Evolutionary conservation across 768 basidiomycete species (phyloP).

Genomic region (Cystofilobasidium bisporidii): DNA sequence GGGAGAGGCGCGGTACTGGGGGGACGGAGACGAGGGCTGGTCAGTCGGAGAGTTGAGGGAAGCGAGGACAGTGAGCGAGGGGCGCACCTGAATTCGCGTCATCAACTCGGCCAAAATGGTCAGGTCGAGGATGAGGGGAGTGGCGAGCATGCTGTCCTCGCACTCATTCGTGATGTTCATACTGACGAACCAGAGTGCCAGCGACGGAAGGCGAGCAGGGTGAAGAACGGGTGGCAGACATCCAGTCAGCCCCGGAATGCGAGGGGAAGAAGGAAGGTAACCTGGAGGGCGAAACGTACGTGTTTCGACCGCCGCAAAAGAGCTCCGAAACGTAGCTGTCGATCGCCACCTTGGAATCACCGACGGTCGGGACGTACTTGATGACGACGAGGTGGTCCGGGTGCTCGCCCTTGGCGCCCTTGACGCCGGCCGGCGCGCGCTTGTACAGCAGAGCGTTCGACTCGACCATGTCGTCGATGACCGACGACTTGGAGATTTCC

Average conservation of each 20-base stretch:
- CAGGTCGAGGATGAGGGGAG: constrained; percentile 89
- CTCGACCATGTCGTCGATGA: constrained; percentile 82
- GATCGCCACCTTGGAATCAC: constrained; percentile 97
- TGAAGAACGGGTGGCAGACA: background rate
- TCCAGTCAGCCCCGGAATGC: no score
- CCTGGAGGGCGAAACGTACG: constrained; percentile 1
- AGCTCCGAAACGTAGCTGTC: constrained; percentile 99
- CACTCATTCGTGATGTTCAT: constrained; percentile 11
- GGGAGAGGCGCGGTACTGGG: constrained; percentile 54
- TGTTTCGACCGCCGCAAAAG: constrained; percentile 42
- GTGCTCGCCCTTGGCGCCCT: constrained; percentile 68
- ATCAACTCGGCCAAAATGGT: constrained; percentile 85
- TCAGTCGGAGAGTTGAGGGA: background rate
- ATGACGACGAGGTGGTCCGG: constrained; percentile 76
- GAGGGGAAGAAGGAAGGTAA: no score
- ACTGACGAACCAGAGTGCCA: no score
- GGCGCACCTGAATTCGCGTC: constrained; percentile 60
- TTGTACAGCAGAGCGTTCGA: constrained; percentile 84
- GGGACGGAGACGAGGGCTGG: background rate
- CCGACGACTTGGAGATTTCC: constrained; percentile 19
- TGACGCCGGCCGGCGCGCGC: constrained; percentile 40
- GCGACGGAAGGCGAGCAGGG: no score
- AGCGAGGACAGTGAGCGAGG: background rate
- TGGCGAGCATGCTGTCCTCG: constrained; percentile 87
- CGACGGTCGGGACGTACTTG: constrained; percentile 91